Evolutionary conservation across 371 early-diverging fungal genomes (phyloP), one percentile per base, ranked within the genome.

Genomic region (Blyttiomyces sp.): DNA sequence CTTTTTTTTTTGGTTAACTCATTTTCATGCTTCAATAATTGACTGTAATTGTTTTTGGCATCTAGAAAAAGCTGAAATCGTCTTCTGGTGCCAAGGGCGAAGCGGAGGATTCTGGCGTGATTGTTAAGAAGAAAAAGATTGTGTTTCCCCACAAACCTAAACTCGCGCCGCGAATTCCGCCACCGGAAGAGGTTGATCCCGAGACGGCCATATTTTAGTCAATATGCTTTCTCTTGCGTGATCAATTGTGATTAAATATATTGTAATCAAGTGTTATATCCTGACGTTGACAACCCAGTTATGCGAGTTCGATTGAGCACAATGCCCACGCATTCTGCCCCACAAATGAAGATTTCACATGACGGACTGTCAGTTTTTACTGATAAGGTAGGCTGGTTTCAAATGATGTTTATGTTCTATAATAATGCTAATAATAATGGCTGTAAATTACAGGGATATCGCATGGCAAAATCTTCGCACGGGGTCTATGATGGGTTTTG

Each of bases 391-490:
- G 30, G 6, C 23, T 9, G n/a, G 36, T 51, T 31, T 46, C 24
- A 35, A 11, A 23, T 13, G 46, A 21, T 3, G n/a, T 42, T 17
- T 3, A 6, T 58, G 34, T 58, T 11, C 11, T 4, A 30, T 16
- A n/a, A 11, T 24, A 19, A 46, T 9, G 16, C 23, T 21, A 39
- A 19, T 6, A 4, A 6, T 30, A 16, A n/a, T n/a, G n/a, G n/a
- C n/a, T n/a, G n/a, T n/a, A n/a, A n/a, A 16, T 36, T 2, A 13
- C 9, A 67, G 63, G 89, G 88, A 0, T 89, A 89, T 62, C 71
- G 90, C 0, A 76, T 84, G 81, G 80, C 85, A 34, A 89, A 89
- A 64, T 80, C 89, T 6, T 77, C 84, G 7, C 89, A 89, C 51
- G 89, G 89, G 6, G 82, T 85, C 6, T 79, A 76, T 61, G 72